These are phyloP conservation scores for Chaetomium cochliodes DNA, from an alignment of 495 filamentous ascomycete species.

Conservation along the genomic window DNA sequence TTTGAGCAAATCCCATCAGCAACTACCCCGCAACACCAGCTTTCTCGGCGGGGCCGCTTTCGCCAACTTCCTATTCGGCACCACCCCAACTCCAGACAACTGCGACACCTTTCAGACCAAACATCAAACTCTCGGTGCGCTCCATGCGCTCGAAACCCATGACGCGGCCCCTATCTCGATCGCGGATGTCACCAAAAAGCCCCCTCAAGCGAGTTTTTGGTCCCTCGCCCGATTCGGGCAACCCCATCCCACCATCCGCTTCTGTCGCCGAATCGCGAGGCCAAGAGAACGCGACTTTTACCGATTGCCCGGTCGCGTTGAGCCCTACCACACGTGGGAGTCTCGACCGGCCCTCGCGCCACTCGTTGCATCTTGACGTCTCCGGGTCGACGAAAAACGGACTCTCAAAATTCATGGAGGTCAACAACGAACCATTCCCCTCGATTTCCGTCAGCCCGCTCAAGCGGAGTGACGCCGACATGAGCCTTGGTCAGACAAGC, in stretches of 20 bases:
- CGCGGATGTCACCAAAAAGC: slow-evolving; percentile 67
- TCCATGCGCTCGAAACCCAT: slow-evolving; percentile 49
- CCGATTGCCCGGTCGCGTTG: slow-evolving; percentile 33
- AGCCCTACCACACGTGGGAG: slow-evolving; percentile 46
- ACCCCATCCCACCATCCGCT: slow-evolving; percentile 53
- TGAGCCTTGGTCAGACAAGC: slow-evolving; percentile 75
- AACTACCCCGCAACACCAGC: slow-evolving; percentile 31
- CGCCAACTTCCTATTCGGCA: slow-evolving; percentile 32
- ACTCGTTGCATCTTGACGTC: slow-evolving; percentile 51
- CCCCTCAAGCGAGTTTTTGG: slow-evolving; percentile 73
- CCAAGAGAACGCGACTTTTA: slow-evolving; percentile 56
- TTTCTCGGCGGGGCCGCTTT: slow-evolving; percentile 27
- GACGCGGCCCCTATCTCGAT: slow-evolving; percentile 46
- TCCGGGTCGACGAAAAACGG: slow-evolving; percentile 49
- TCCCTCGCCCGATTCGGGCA: slow-evolving; percentile 68
- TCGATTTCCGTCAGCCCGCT: slow-evolving; percentile 75
- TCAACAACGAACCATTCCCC: slow-evolving; percentile 38
- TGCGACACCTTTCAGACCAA: slow-evolving; percentile 43
- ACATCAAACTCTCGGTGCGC: slow-evolving; percentile 54
- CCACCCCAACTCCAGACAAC: slow-evolving; percentile 38
- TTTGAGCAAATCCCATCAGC: slow-evolving; percentile 3
- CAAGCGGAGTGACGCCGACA: slow-evolving; percentile 86
- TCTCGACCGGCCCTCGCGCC: slow-evolving; percentile 44
- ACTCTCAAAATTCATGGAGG: slow-evolving; percentile 48
- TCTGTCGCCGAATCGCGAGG: slow-evolving; percentile 39